These are phyloP conservation scores for Dothistroma septosporum DNA, from an alignment of 2,329 filamentous ascomycete species.

Conservation along the genomic window DNA sequence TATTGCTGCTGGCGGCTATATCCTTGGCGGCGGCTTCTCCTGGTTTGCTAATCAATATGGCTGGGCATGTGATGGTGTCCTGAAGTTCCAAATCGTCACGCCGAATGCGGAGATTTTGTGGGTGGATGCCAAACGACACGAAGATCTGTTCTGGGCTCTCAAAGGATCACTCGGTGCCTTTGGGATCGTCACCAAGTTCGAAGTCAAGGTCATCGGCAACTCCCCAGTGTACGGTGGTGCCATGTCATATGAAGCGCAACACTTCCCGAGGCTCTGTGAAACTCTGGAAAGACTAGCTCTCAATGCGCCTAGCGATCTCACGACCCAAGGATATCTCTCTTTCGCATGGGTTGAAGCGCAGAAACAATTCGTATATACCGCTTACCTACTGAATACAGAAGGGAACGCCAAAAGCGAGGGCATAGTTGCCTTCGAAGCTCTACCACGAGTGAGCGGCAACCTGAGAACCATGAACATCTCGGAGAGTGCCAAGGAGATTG, in stretches of 20 bases:
- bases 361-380: constrained; percentile 15
- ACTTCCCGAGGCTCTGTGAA: constrained; percentile 14
- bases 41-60: constrained; percentile 47
- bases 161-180: constrained; percentile 24
- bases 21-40: constrained; percentile 47
- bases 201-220: constrained; percentile 20
- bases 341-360: constrained; percentile 18
- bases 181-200: constrained; percentile 29
- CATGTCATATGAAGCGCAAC: constrained; percentile 12
- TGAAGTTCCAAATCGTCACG: constrained; percentile 26
- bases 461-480: constrained; percentile 17
- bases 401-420: constrained; percentile 7
- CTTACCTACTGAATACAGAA: constrained; percentile 23
- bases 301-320: constrained; percentile 6
- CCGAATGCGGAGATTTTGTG: constrained; percentile 22
- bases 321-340: constrained; percentile 19
- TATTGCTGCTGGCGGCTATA: constrained; percentile 46
- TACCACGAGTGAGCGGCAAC: constrained; percentile 14
- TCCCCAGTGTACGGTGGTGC: constrained; percentile 28
- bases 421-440: constrained; percentile 13
- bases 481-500: constrained; percentile 17
- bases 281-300: constrained; percentile 11
- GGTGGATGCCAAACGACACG: constrained; percentile 16
- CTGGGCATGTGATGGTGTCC: constrained; percentile 42
- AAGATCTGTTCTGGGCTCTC: constrained; percentile 29